Evolutionary conservation across 2,329 filamentous ascomycete genomes (phyloP), one percentile per base, ranked within the genome.

Genomic region (Ustilaginoidea virens): DNA sequence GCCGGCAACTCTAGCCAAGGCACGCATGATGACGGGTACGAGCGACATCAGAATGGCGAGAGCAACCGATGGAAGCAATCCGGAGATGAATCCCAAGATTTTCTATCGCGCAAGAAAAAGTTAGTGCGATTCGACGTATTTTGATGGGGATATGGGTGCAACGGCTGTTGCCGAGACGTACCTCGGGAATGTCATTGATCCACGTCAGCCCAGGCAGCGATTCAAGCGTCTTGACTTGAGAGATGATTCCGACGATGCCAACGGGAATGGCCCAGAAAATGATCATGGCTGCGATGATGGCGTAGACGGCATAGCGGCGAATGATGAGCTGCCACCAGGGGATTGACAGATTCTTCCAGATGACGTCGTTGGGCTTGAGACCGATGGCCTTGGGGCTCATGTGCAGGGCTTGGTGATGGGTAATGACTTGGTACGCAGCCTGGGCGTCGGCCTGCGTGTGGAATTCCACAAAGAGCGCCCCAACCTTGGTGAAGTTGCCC

Each of bases 401-500:
- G 51, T 85, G 80, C 23, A 87, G 60, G 17, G 80, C 74, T 31
- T 80, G 70, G 49, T 90, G 81, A 53, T 90, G 81, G 5, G 82
- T 70, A 17, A 92, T 62, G 13, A 73, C 76, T 52, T 94, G 86
- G 52, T 69, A 92, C 15, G 87, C 86, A 33, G 67, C 62, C 51
- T 98, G 87, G 7, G 90, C 90, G 35, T 82, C 80, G 15, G 75
- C 68, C 47, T 92, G 81, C 4, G 69, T 74, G 37, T 71, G 67
- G 46, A 93, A 98, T 47, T 96, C 86, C 38, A 98, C 80, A 44
- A 98, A 96, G n/a, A 90, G 78, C 3, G 85, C 76, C 29, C 70
- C 70, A 30, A 77, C 60, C 39, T 67, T 65, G 30, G 69, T 62
- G 15, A 64, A 74, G 36, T 81, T 66, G 27, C 79, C 73, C 9